Base-by-base conservation (phyloP, 2,329 filamentous ascomycete species). In the Xylaria sp. region DNA sequence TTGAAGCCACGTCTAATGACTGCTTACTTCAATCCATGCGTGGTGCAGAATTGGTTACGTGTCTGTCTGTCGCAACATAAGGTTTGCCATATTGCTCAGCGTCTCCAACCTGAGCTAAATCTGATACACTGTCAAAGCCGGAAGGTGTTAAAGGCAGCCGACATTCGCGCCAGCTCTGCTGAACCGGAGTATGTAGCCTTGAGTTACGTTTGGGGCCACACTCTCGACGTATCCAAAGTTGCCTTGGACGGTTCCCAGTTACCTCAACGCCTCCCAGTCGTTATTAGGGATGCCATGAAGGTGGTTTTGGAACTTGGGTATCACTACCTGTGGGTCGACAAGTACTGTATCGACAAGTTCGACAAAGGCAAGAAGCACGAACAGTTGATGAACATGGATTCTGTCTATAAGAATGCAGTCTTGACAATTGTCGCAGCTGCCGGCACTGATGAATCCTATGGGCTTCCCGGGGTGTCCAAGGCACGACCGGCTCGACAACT, bases 171-270 rank as follows among this genome's bases (percentile, higher is more conserved):
- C n/a, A n/a, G n/a, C n/a, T n/a, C n/a, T n/a, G n/a, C n/a, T n/a
- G n/a, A n/a, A n/a, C n/a, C n/a, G n/a, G n/a, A n/a, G n/a, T 54
- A 54, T 23, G 37, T 54, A n/a, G 51, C 51, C 17, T 43, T 54
- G 51, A 54, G 51, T 21, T 54, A 54, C 15, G 51, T 54, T 31
- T 54, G 51, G 51, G 51, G 37, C 4, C 25, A 21, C 2, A 33
- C 6, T 5, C n/a, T n/a, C n/a, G 51, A 33, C n/a, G 23, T 23
- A 13, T 31, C 37, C 0, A 31, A 54, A 11, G 23, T 29, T 1
- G 10, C 10, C 9, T 25, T 43, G 1, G 25, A 41, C 9, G 38
- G 37, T 19, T 33, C n/a, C 7, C 37, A 15, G 11, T 13, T 54
- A 9, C 51, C 51, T 1, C 17, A 13, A 15, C 2, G 5, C 6